Percentiles rank a stretch among this genome's conserved stretches.
Evolutionary conservation across 2,329 filamentous ascomycete species (phyloP).

Genomic region (Talaromyces sp.): DNA sequence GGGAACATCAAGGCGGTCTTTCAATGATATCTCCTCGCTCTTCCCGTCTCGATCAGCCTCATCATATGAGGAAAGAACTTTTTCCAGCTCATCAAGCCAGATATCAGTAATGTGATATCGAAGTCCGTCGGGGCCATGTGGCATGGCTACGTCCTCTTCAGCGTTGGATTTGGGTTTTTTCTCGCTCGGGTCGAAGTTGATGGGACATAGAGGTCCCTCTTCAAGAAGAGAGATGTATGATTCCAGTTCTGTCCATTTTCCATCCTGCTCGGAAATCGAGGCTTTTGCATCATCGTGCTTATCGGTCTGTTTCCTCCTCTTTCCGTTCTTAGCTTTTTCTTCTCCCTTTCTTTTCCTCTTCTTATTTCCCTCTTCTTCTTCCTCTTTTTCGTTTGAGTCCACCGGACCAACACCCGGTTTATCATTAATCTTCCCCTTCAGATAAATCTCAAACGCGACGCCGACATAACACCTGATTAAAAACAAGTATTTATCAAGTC

Average conservation of each 20-base stretch:
- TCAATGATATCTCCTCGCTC: slow-evolving; percentile 28
- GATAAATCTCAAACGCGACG: slow-evolving; percentile 55
- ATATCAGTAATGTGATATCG: slow-evolving; percentile 84
- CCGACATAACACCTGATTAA: slow-evolving; percentile 73
- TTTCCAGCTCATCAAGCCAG: slow-evolving; percentile 84
- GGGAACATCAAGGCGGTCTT: slow-evolving; percentile 34
- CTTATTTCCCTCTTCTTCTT: slow-evolving; percentile 25
- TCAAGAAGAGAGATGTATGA: slow-evolving; percentile 37
- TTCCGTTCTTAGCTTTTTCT: slow-evolving; percentile 20
- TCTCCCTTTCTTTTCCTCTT: slow-evolving; percentile 26
- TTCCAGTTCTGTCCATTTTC: slow-evolving; percentile 31
- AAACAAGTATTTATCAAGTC: slow-evolving; percentile 90
- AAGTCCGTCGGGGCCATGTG: slow-evolving; percentile 72
- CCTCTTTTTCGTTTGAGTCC: neutral
- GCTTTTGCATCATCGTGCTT: slow-evolving; percentile 8
- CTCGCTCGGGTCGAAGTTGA: slow-evolving; percentile 33
- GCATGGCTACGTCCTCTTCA: slow-evolving; percentile 25
- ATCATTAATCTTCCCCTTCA: slow-evolving; percentile 25
- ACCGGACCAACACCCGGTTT: slow-evolving; percentile 5
- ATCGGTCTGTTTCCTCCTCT: slow-evolving; percentile 18
- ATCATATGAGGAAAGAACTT: slow-evolving; percentile 52
- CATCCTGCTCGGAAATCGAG: neutral
- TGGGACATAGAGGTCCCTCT: slow-evolving; percentile 35
- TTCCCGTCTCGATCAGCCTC: slow-evolving; percentile 26
- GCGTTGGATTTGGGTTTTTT: slow-evolving; percentile 21